Base-by-base conservation (phyloP, 169 alveolate species). In the Cryptosporidium ryanae region DNA sequence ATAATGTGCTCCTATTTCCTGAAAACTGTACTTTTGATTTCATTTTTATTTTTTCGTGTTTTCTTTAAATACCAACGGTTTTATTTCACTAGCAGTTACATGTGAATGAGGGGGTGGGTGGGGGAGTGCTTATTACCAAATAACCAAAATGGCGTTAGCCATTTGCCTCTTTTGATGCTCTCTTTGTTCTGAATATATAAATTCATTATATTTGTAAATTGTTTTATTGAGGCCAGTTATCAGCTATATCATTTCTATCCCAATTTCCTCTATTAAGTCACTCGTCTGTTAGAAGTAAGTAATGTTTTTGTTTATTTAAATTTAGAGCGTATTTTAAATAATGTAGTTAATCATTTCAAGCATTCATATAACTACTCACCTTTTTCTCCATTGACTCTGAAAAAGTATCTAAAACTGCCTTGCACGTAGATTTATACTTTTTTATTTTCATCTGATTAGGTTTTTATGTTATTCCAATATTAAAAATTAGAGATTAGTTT, bases 311-410 rank as follows among this genome's bases (percentile, higher is more conserved):
- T 54, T 65, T 32, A 7, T 18, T 65, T 65, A 6, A 64, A 65
- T 65, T 17, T n/a, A n/a, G 13, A 0, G 0, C 4, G 5, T 65
- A 25, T 1, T 25, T 61, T 25, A 1, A 2, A 0, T 8, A 21
- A 54, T 0, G 5, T 6, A 54, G 13, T 21, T 21, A 54, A 54
- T 25, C 23, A 54, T n/a, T 18, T n/a, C 25, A 32, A 1, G 2
- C 7, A 21, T n/a, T 54, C 15, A n/a, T 38, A 38, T 38, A 6
- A 38, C 46, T 50, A 68, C 83, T 10, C 59, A 76, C 87, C 64
- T 76, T 76, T 38, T 50, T 55, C 23, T 76, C 87, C 87, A 76
- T 76, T 8, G 87, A 76, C 18, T 76, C 87, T 21, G 65, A 76
- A 76, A 76, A 61, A 23, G 71, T 76, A 61, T 76, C 87, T 18